A percentile compares a stretch with the other conserved stretches of the same genome.
These are phyloP conservation scores for Odontarrhena argentea DNA, from an alignment of 345 rosid genomes.

Conservation along the genomic window DNA sequence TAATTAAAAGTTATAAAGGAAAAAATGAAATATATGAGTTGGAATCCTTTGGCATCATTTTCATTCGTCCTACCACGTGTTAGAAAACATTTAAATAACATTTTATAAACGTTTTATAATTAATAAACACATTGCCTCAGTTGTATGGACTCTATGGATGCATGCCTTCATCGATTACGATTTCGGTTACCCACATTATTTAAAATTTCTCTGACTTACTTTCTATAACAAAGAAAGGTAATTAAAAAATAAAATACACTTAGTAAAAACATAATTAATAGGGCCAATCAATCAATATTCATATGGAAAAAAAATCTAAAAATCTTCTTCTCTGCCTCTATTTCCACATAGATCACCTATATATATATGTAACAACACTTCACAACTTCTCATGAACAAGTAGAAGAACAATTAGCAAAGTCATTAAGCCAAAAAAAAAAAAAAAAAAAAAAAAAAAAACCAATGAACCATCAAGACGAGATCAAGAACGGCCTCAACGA, in stretches of 20 bases:
- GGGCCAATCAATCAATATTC: not conserved
- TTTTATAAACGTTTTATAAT: conserved; percentile 23
- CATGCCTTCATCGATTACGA: conserved; percentile 19
- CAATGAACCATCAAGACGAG: conserved; percentile 23
- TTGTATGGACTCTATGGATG: conserved; percentile 4
- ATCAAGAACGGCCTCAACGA: conserved; percentile 20
- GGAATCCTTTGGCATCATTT: conserved; percentile 14
- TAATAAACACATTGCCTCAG: conserved; percentile 2
- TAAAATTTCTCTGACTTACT: conserved; percentile 13
- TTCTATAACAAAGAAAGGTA: conserved; percentile 4
- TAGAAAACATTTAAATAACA: not conserved
- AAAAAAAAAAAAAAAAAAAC: not conserved
- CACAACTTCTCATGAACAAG: conserved; percentile 24
- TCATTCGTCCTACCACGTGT: not conserved
- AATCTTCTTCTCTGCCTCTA: not conserved
- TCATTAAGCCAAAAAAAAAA: not conserved
- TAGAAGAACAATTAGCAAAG: conserved; percentile 14
- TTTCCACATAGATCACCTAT: conserved; percentile 15
- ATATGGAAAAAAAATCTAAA: not conserved
- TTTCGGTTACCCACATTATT: not conserved
- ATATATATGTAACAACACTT: conserved; percentile 1
- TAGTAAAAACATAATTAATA: no score
- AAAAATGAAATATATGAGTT: not conserved
- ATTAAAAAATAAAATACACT: no score
- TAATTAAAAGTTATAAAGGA: no score